Evolutionary conservation across 768 basidiomycete species (phyloP).

Genomic region (Dentipellis fragilis): DNA sequence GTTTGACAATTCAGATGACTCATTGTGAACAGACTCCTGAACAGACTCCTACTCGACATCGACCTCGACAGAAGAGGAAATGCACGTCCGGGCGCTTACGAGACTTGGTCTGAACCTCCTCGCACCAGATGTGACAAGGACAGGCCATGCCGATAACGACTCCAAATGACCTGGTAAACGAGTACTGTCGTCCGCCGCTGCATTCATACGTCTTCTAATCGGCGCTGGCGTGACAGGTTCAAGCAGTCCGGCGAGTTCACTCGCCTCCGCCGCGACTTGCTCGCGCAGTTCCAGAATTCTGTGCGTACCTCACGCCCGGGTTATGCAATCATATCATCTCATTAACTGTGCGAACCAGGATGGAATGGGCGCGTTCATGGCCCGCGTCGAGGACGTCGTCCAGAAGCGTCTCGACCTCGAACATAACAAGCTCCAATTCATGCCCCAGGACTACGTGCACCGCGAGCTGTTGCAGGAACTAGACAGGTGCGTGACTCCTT

Average conservation of each 20-base stretch:
- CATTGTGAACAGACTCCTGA: too few species aligned
- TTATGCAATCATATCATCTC: background rate
- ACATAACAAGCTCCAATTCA: constrained; percentile 33
- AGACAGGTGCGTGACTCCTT: constrained; percentile 34
- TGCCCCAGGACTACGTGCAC: constrained; percentile 35
- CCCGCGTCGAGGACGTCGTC: constrained; percentile 47
- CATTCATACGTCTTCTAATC: background rate
- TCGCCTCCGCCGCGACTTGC: constrained; percentile 50
- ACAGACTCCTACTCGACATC: too few species aligned
- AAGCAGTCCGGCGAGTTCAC: constrained; percentile 74
- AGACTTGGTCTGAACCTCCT: too few species aligned
- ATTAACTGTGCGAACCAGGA: background rate
- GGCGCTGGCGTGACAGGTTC: constrained; percentile 41
- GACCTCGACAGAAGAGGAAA: too few species aligned
- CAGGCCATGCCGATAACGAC: background rate
- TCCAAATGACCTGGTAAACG: background rate
- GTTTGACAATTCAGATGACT: too few species aligned
- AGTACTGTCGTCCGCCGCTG: background rate
- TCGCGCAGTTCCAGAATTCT: constrained; percentile 47
- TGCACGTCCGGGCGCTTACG: too few species aligned
- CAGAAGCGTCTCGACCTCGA: constrained; percentile 39
- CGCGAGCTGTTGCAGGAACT: constrained; percentile 57
- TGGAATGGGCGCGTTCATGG: constrained; percentile 33
- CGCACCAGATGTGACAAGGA: background rate
- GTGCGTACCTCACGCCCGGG: constrained; percentile 24